Evolutionary conservation across 2,329 filamentous ascomycete genomes (phyloP), one percentile per base, ranked within the genome.

Genomic region (Penicillium sp.): DNA sequence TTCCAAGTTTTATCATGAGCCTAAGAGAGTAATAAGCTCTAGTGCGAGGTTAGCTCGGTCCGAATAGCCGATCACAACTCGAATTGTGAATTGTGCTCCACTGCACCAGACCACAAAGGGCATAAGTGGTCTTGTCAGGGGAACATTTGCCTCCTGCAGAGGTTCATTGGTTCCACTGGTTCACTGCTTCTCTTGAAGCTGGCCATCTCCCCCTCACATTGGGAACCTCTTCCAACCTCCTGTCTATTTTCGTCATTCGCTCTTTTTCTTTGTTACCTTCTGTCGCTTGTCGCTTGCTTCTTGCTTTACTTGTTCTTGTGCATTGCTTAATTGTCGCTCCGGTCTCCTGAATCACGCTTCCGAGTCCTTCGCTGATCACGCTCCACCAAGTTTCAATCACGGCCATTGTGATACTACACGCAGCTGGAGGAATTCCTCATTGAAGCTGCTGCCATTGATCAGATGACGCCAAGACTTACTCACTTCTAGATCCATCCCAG

Each of bases 111-210:
- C 31, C 44, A 12, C 3, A 10, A 27, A 9, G 1, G 10, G 43
- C 25, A 3, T n/a, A 43, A 46, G 48, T 15, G 27, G 45, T 9
- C 47, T 54, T 56, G 47, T 54, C 53, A 55, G 53, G 50, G 47
- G 50, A 48, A 44, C n/a, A 48, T 53, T 50, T 46, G 33, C 47
- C 29, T 46, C 40, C 37, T 23, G 13, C 27, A 40, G 15, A 37
- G 18, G 33, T 20, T 20, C 32, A 18, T n/a, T 33, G n/a, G 32
- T 7, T 33, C 32, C 20, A n/a, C n/a, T 33, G 12, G 31, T 23
- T 4, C 15, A 18, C 15, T 18, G 15, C 15, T 18, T 18, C 15
- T 18, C 15, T 18, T 18, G 15, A 18, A 8, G n/a, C 32, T 24
- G 42, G 32, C 32, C 32, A 44, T 20, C 23, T 29, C 46, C 52